Conservation (phyloP, 495 filamentous ascomycete genomes). For the Venustampulla echinocandica region DNA sequence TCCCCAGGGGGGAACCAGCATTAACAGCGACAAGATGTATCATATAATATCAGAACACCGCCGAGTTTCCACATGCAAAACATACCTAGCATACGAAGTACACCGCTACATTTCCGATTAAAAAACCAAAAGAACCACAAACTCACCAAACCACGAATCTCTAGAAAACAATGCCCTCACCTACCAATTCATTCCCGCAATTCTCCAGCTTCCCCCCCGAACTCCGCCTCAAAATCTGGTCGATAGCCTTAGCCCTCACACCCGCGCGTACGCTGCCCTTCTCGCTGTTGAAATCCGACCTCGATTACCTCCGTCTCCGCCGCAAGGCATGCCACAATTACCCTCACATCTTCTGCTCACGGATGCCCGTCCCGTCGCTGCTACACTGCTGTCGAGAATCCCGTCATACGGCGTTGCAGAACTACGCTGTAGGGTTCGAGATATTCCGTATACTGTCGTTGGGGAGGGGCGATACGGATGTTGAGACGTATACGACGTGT, state of each 20-base stretch:
- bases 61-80: no score
- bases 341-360: neutral
- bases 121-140: no score
- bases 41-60: no score
- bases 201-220: constrained; percentile 7
- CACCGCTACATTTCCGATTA: no score
- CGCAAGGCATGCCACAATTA: constrained; percentile 4
- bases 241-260: neutral
- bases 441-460: neutral
- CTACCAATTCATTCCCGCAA: neutral
- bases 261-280: neutral
- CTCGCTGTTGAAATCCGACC: constrained; percentile 7
- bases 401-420: neutral
- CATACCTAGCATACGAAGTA: no score
- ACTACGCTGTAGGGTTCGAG: constrained; percentile 1
- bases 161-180: neutral
- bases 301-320: constrained; percentile 2
- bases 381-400: constrained; percentile 1
- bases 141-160: no score
- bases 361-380: neutral
- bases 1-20: no score
- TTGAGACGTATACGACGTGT: constrained; percentile 4
- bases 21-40: no score
- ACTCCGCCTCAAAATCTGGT: constrained; percentile 3
- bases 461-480: neutral